phyloP scores from a whole-genome alignment of 148 eudicot species.

The Tetragonia tetragonoides region DNA sequence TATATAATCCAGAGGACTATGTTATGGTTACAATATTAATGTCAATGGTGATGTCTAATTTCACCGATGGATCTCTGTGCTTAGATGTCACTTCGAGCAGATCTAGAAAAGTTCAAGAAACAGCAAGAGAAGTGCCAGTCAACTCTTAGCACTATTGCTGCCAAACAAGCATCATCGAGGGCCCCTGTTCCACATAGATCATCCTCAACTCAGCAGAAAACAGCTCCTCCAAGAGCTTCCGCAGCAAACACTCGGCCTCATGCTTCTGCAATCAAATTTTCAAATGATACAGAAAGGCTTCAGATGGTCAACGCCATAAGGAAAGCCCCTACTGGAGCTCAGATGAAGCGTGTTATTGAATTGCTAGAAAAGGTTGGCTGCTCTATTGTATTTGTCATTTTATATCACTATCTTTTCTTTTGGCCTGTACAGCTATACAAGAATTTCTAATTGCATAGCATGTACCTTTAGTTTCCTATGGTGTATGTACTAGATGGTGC shows the following conservation, averaged over 20 bases:
- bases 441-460: too few species aligned
- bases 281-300: slow-evolving; percentile 83
- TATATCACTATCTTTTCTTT: neutral
- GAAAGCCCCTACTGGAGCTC: slow-evolving; percentile 86
- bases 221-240: slow-evolving; percentile 29
- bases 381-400: neutral
- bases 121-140: slow-evolving; percentile 89
- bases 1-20: too few species aligned
- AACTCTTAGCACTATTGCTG: slow-evolving; percentile 63
- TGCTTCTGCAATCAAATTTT: slow-evolving; percentile 67
- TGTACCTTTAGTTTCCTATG: too few species aligned
- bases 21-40: too few species aligned
- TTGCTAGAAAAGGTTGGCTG: slow-evolving; percentile 62
- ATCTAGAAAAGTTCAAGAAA: slow-evolving; percentile 59
- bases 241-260: slow-evolving; percentile 43
- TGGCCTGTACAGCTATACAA: neutral
- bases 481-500: too few species aligned
- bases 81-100: slow-evolving; percentile 72
- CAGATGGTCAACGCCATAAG: slow-evolving; percentile 80
- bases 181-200: slow-evolving; percentile 17
- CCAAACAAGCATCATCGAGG: slow-evolving; percentile 47
- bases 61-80: neutral
- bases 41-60: too few species aligned
- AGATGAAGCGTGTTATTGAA: slow-evolving; percentile 84
- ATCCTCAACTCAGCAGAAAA: slow-evolving; percentile 17